Percentiles rank a stretch among this genome's conserved stretches.
Conservation (phyloP, 2,329 filamentous ascomycete genomes). For the Fusarium piperis region DNA sequence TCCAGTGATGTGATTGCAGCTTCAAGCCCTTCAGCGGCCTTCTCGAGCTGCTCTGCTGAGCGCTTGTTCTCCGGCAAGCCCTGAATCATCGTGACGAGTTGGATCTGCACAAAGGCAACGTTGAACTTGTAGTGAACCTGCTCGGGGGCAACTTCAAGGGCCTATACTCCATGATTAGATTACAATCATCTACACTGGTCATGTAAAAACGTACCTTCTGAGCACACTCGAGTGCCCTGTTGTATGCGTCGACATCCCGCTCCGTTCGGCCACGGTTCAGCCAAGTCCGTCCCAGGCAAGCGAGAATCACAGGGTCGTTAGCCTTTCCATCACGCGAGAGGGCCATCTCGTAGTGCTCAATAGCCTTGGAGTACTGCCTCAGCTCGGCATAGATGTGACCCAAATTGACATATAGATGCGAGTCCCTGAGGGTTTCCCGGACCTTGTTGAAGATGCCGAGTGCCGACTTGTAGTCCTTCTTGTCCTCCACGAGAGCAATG, state of each 20-base stretch:
- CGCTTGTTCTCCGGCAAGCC: slow-evolving; percentile 79
- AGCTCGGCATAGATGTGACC: slow-evolving; percentile 93
- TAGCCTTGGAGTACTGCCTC: slow-evolving; percentile 88
- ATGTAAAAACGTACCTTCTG: slow-evolving; percentile 62
- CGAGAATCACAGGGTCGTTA: slow-evolving; percentile 80
- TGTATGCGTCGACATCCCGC: slow-evolving; percentile 66
- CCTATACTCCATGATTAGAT: slow-evolving; percentile 54
- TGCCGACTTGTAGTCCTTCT: slow-evolving; percentile 84
- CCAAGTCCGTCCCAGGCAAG: slow-evolving; percentile 90
- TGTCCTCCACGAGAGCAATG: slow-evolving; percentile 93
- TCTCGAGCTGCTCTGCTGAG: slow-evolving; percentile 81
- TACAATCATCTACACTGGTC: neutral
- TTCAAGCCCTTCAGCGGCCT: slow-evolving; percentile 82
- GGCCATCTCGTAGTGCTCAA: slow-evolving; percentile 93
- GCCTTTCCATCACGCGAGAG: slow-evolving; percentile 78
- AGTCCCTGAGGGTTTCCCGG: slow-evolving; percentile 87
- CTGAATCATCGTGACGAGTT: slow-evolving; percentile 85
- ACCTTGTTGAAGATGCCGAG: slow-evolving; percentile 91
- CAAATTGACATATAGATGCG: slow-evolving; percentile 90
- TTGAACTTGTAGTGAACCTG: slow-evolving; percentile 97
- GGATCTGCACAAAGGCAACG: slow-evolving; percentile 95
- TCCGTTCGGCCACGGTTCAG: slow-evolving; percentile 78
- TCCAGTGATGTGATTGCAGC: slow-evolving; percentile 81
- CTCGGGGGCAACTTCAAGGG: slow-evolving; percentile 80
- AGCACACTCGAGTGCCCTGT: slow-evolving; percentile 67